Conservation (phyloP, 1,284 basidiomycete genomes). For the Ustilago xerochloae region DNA sequence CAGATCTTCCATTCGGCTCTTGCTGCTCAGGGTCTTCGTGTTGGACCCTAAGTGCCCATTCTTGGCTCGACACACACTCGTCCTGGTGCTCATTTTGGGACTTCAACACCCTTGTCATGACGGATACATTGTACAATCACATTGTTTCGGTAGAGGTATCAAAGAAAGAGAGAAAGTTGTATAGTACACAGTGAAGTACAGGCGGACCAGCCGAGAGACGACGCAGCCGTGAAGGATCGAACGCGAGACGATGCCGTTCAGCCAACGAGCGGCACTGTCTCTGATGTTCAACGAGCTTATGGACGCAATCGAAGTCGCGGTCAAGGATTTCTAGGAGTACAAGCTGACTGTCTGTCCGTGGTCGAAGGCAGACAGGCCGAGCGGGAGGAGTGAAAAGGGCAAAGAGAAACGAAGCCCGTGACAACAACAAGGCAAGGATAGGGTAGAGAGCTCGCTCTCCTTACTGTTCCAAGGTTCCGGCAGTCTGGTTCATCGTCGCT, state of each 20-base stretch:
- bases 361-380: background rate
- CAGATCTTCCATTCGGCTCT: background rate
- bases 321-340: constrained; percentile 14
- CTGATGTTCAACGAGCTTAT: background rate
- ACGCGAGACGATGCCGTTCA: background rate
- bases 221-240: background rate
- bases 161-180: background rate
- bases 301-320: background rate
- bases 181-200: constrained; percentile 20
- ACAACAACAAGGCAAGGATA: background rate
- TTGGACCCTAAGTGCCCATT: background rate
- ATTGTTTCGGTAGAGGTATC: constrained; percentile 17
- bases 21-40: background rate
- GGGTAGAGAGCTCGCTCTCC: background rate
- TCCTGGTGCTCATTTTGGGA: too few relatives aligned
- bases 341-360: constrained; percentile 4
- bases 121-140: constrained; percentile 3
- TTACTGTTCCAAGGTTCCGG: constrained; percentile 30
- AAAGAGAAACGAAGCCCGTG: background rate
- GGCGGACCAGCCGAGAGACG: constrained; percentile 2
- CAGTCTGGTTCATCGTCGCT: constrained; percentile 22
- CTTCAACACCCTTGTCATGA: too few relatives aligned
- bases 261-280: background rate
- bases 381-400: background rate
- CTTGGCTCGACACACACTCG: too few relatives aligned